phyloP scores from a whole-genome alignment of 805 yeast species.

The Ogataea ganodermae region DNA sequence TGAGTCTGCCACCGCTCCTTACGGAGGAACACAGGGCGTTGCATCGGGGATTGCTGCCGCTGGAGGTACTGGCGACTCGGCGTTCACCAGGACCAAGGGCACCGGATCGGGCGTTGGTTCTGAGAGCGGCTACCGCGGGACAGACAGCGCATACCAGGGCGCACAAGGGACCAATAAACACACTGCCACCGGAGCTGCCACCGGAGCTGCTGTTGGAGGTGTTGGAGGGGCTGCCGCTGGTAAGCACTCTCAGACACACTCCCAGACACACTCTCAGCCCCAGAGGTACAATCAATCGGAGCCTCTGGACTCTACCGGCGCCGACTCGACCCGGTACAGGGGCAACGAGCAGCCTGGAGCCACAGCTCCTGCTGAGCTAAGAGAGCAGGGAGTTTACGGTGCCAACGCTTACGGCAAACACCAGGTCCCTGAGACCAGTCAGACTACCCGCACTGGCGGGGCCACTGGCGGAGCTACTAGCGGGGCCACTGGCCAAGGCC shows the following conservation, averaged over 20 bases:
- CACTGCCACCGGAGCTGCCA: neutral
- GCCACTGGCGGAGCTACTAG: neutral
- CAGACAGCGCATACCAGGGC: too few relatives aligned
- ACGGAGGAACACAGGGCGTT: neutral
- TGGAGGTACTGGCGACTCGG: slow-evolving; percentile 6
- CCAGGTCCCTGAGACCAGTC: neutral
- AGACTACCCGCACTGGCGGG: neutral
- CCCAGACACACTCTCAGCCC: neutral
- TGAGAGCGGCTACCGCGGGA: neutral
- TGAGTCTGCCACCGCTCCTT: slow-evolving; percentile 5
- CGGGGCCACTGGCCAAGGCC: neutral
- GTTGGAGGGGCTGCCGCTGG: slow-evolving; percentile 7
- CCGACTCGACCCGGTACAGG: neutral
- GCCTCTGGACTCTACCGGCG: slow-evolving; percentile 1
- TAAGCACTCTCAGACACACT: neutral
- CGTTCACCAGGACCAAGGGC: neutral
- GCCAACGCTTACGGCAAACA: neutral
- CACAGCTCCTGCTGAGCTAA: slow-evolving; percentile 16
- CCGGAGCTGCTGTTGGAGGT: slow-evolving; percentile 4
- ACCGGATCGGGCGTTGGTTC: neutral
- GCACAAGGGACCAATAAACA: neutral
- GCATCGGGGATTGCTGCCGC: slow-evolving; percentile 4
- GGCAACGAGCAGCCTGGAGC: slow-evolving; percentile 4
- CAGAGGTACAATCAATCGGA: slow-evolving; percentile 2
- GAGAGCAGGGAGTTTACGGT: slow-evolving; percentile 4